phyloP scores from a whole-genome alignment of 2,329 filamentous ascomycete species.

The Alternaria alternata region DNA sequence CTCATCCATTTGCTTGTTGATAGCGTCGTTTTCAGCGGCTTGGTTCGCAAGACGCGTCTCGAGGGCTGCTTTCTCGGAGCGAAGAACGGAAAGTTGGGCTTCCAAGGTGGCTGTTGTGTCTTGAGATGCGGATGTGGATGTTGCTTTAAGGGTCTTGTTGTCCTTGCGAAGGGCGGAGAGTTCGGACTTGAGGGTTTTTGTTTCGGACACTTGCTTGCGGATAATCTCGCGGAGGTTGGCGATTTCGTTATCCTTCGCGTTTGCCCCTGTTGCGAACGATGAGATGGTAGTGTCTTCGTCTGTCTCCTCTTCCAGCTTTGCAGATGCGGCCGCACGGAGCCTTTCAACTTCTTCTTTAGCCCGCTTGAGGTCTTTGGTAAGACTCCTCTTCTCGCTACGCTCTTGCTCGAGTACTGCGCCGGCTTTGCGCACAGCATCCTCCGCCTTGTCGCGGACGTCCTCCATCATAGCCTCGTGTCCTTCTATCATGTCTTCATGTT shows the following conservation, averaged over 20 bases:
- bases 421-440: slow-evolving; percentile 47
- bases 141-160: slow-evolving; percentile 26
- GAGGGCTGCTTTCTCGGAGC: slow-evolving; percentile 30
- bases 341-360: slow-evolving; percentile 31
- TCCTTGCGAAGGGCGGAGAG: slow-evolving; percentile 21
- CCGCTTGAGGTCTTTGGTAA: slow-evolving; percentile 38
- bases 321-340: slow-evolving; percentile 25
- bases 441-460: slow-evolving; percentile 44
- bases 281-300: slow-evolving; percentile 23
- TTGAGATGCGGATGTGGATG: slow-evolving; percentile 21
- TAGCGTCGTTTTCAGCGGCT: slow-evolving; percentile 36
- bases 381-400: slow-evolving; percentile 41
- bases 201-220: slow-evolving; percentile 33
- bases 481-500: slow-evolving; percentile 39
- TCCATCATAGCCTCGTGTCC: slow-evolving; percentile 37
- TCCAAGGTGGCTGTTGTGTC: slow-evolving; percentile 22
- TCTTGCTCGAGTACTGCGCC: slow-evolving; percentile 45
- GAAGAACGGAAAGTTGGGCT: slow-evolving; percentile 18
- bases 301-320: slow-evolving; percentile 21
- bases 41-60: slow-evolving; percentile 29
- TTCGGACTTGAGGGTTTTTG: slow-evolving; percentile 35
- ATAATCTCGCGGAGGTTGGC: slow-evolving; percentile 37
- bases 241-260: slow-evolving; percentile 38
- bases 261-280: slow-evolving; percentile 12
- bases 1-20: slow-evolving; percentile 46